A percentile compares a stretch with the other conserved stretches of the same genome.
phyloP scores from a whole-genome alignment of 73 alveolate genomes.

The Paramecium octaurelia region DNA sequence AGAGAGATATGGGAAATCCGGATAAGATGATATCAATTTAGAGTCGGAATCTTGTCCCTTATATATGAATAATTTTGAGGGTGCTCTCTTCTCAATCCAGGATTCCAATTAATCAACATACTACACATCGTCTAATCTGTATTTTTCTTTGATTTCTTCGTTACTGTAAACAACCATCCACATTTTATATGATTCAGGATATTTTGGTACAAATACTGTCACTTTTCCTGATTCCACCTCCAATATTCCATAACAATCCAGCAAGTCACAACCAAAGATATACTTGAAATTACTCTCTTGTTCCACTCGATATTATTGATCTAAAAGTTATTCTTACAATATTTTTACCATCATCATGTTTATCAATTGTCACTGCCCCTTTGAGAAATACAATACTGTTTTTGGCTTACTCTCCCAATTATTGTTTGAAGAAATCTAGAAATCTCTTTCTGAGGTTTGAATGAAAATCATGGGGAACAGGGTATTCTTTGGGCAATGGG shows the following conservation, averaged over 20 bases:
- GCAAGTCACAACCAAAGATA: constrained; percentile 76
- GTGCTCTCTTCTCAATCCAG: constrained; percentile 68
- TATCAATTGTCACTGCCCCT: neutral
- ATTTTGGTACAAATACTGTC: constrained; percentile 65
- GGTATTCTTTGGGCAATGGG: constrained; percentile 29
- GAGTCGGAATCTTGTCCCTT: constrained; percentile 88
- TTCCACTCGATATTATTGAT: constrained; percentile 61
- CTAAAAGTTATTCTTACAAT: neutral
- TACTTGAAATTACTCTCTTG: constrained; percentile 77
- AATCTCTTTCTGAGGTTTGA: neutral
- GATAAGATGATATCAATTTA: constrained; percentile 64
- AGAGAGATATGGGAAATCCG: constrained; percentile 69
- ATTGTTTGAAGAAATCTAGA: neutral
- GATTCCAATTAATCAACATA: constrained; percentile 71
- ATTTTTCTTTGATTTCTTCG: constrained; percentile 71
- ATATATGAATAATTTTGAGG: constrained; percentile 73
- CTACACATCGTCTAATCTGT: constrained; percentile 71
- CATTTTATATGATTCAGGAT: constrained; percentile 66
- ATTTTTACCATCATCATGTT: constrained; percentile 21
- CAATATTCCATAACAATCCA: constrained; percentile 75
- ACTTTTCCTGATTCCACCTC: constrained; percentile 68
- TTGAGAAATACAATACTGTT: neutral
- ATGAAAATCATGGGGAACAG: constrained; percentile 1
- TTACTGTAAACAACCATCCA: constrained; percentile 78
- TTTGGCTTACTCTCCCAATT: neutral